phyloP scores from a whole-genome alignment of 768 basidiomycete genomes.

The Trametes elegans region DNA sequence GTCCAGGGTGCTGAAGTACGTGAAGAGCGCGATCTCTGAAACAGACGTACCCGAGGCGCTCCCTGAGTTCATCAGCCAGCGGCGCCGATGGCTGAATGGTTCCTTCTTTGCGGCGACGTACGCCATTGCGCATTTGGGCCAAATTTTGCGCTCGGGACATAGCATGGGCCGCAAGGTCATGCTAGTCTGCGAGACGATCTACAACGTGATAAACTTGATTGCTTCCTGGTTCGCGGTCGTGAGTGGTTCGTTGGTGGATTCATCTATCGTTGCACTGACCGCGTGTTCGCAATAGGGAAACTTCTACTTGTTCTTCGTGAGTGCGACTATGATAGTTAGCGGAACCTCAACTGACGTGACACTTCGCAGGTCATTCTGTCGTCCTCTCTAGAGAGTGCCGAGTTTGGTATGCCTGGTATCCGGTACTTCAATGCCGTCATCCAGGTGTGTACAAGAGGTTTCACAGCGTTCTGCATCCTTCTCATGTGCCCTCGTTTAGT shows the following conservation, averaged over 20 bases:
- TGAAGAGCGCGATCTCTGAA: slow-evolving; percentile 89
- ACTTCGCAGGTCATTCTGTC: slow-evolving; percentile 73
- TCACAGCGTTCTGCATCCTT: background rate
- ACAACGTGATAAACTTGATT: slow-evolving; percentile 82
- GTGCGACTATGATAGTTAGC: slow-evolving; percentile 25
- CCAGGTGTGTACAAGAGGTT: slow-evolving; percentile 50
- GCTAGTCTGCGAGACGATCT: slow-evolving; percentile 79
- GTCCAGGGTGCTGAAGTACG: slow-evolving; percentile 90
- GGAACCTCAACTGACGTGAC: background rate
- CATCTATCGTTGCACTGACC: background rate
- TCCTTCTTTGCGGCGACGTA: slow-evolving; percentile 96
- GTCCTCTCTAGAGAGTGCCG: slow-evolving; percentile 76
- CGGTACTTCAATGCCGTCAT: slow-evolving; percentile 70
- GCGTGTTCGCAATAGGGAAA: slow-evolving; percentile 64
- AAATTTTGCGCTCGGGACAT: slow-evolving; percentile 80
- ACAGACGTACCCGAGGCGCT: slow-evolving; percentile 93
- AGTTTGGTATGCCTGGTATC: slow-evolving; percentile 63
- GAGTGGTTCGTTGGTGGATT: slow-evolving; percentile 31
- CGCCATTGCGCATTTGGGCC: slow-evolving; percentile 84
- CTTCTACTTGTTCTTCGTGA: slow-evolving; percentile 91
- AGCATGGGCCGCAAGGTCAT: slow-evolving; percentile 68
- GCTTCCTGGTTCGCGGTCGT: slow-evolving; percentile 95
- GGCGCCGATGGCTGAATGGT: slow-evolving; percentile 87
- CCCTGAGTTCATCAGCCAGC: slow-evolving; percentile 91
- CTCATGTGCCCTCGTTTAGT: slow-evolving; percentile 41